Percentiles rank a stretch among this genome's conserved stretches.
Conservation (phyloP, 2,329 filamentous ascomycete genomes). For the Fusarium heterosporum region DNA sequence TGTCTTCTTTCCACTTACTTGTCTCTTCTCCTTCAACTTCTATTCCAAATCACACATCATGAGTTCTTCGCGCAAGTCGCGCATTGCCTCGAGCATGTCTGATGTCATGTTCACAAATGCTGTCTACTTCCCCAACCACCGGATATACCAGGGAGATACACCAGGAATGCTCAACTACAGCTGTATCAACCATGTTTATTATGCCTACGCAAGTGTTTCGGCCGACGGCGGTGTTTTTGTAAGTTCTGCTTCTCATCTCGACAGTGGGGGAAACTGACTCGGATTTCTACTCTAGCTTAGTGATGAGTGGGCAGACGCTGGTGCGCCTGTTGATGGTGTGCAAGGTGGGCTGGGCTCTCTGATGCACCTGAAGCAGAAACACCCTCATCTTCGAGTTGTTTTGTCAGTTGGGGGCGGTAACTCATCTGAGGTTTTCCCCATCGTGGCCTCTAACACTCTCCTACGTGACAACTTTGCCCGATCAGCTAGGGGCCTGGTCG, state of each 20-base stretch:
- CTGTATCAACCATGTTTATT: conserved; percentile 84
- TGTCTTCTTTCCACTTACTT: not conserved
- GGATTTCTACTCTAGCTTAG: conserved; percentile 67
- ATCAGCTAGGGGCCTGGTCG: conserved; percentile 74
- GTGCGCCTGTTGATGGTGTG: conserved; percentile 77
- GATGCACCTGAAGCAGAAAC: conserved; percentile 76
- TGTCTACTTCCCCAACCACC: conserved; percentile 86
- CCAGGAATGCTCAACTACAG: conserved; percentile 79
- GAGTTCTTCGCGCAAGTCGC: conserved; percentile 60
- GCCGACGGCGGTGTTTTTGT: conserved; percentile 81
- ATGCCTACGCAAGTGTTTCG: conserved; percentile 82
- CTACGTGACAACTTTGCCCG: conserved; percentile 76
- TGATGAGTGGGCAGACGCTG: conserved; percentile 81
- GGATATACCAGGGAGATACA: conserved; percentile 78
- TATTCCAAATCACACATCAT: conserved; percentile 48
- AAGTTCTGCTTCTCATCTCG: conserved; percentile 52
- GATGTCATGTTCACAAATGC: conserved; percentile 75
- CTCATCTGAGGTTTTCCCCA: conserved; percentile 74
- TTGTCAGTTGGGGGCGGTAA: conserved; percentile 79
- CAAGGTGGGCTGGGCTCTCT: conserved; percentile 79
- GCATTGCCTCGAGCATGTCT: conserved; percentile 57
- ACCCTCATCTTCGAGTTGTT: conserved; percentile 78
- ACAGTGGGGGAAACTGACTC: conserved; percentile 44
- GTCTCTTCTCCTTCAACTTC: not conserved
- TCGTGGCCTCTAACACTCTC: conserved; percentile 70